A percentile compares a stretch with the other conserved stretches of the same genome.
phyloP scores from a whole-genome alignment of 1,284 basidiomycete genomes.

The Pyrrhoderma lamaoense region DNA sequence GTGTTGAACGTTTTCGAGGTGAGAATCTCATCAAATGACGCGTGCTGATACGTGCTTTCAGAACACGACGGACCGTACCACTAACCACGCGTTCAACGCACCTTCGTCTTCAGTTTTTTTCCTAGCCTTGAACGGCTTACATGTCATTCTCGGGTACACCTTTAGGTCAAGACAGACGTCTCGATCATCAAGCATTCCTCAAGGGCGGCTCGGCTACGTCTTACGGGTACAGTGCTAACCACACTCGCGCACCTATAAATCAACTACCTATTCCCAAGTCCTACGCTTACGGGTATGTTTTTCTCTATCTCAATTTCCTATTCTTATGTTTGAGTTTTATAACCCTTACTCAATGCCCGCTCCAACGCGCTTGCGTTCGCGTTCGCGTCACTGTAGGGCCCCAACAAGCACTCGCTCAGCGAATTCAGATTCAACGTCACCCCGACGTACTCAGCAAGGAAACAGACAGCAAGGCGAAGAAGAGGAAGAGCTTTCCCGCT shows the following conservation, averaged over 20 bases:
- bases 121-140: conserved; percentile 28
- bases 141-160: conserved; percentile 83
- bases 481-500: conserved; percentile 42
- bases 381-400: no score
- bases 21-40: no score
- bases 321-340: conserved; percentile 5
- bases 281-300: conserved; percentile 60
- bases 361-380: no score
- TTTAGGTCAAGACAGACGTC: conserved; percentile 73
- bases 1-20: no score
- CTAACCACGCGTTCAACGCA: conserved; percentile 14
- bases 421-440: background rate
- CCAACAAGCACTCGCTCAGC: background rate
- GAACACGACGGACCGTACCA: background rate
- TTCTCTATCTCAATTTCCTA: conserved; percentile 12
- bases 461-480: conserved; percentile 21
- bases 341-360: no score
- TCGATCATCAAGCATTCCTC: conserved; percentile 70
- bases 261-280: conserved; percentile 41
- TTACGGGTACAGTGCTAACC: conserved; percentile 22
- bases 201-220: conserved; percentile 44
- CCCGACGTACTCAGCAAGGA: background rate
- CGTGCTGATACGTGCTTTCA: no score
- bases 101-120: conserved; percentile 4
- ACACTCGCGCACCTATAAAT: conserved; percentile 29